Evolutionary conservation across 257 asterid species (phyloP).

Genomic region (Prunella vulgaris): DNA sequence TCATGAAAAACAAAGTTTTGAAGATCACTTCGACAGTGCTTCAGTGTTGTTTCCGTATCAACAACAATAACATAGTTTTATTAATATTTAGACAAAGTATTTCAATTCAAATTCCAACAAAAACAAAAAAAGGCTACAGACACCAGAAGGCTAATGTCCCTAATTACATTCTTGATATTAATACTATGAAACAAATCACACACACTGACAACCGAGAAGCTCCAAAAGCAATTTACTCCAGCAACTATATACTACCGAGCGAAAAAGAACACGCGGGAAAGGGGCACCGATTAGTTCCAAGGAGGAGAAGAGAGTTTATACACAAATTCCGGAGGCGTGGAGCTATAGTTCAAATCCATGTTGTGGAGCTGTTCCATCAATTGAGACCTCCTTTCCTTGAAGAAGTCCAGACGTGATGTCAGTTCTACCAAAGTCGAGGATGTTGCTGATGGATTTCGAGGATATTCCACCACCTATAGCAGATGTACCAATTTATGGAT

Average conservation of each 20-base stretch:
- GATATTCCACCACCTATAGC: constrained; percentile 50
- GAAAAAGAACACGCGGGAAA: constrained; percentile 34
- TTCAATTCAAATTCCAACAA: not conserved
- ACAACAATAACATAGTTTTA: not conserved
- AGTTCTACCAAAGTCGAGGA: constrained; percentile 80
- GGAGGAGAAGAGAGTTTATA: constrained; percentile 78
- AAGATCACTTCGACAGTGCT: not conserved
- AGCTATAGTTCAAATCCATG: constrained; percentile 65
- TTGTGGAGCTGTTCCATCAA: constrained; percentile 93
- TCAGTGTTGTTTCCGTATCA: not conserved
- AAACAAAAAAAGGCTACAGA: not conserved
- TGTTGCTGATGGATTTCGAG: constrained; percentile 53
- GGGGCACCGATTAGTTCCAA: constrained; percentile 52
- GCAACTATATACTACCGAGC: constrained; percentile 25
- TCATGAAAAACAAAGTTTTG: not conserved
- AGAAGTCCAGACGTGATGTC: constrained; percentile 86
- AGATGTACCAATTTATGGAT: not conserved
- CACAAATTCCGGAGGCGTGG: constrained; percentile 56
- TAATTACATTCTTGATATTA: constrained; percentile 27
- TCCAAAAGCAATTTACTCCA: not conserved
- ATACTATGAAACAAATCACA: constrained; percentile 12
- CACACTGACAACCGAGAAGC: not conserved
- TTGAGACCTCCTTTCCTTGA: constrained; percentile 96
- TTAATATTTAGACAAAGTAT: not conserved
- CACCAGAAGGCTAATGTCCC: not conserved